These are phyloP conservation scores for Neurospora sp. DNA, from an alignment of 495 filamentous ascomycete genomes.

Conservation along the genomic window DNA sequence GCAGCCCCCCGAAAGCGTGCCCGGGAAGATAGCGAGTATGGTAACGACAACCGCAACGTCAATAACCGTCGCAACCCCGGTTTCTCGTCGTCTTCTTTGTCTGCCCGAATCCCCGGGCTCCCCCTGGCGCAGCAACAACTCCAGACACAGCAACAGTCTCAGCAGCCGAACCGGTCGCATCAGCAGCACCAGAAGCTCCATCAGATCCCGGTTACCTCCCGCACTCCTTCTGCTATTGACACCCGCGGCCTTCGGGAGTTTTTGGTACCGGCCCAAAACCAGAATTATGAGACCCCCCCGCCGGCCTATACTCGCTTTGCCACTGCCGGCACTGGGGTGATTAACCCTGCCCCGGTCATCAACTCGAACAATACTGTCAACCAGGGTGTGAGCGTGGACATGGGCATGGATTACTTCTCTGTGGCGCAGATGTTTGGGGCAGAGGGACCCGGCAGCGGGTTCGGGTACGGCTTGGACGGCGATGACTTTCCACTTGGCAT, in stretches of 20 bases:
- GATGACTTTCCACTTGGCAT: neutral
- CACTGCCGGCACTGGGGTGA: neutral
- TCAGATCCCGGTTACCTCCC: neutral
- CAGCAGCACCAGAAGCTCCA: neutral
- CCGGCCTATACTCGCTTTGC: neutral
- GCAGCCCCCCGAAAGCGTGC: neutral
- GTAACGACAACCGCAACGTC: neutral
- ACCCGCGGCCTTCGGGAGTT: neutral
- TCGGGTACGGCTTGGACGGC: neutral
- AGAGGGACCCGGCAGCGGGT: neutral
- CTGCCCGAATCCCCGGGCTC: neutral
- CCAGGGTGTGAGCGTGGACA: no score
- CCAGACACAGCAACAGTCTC: neutral
- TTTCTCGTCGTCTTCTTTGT: neutral
- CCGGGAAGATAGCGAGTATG: neutral
- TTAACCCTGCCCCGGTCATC: no score
- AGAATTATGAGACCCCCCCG: neutral
- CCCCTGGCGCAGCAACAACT: neutral
- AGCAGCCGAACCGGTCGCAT: neutral
- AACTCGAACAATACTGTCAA: no score
- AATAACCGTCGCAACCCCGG: neutral
- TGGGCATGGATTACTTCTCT: neutral
- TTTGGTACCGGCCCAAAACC: neutral
- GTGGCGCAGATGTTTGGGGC: neutral
- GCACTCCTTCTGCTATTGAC: neutral